Base-by-base conservation (phyloP, 1,284 basidiomycete genomes). In the Caloboletus firmus region DNA sequence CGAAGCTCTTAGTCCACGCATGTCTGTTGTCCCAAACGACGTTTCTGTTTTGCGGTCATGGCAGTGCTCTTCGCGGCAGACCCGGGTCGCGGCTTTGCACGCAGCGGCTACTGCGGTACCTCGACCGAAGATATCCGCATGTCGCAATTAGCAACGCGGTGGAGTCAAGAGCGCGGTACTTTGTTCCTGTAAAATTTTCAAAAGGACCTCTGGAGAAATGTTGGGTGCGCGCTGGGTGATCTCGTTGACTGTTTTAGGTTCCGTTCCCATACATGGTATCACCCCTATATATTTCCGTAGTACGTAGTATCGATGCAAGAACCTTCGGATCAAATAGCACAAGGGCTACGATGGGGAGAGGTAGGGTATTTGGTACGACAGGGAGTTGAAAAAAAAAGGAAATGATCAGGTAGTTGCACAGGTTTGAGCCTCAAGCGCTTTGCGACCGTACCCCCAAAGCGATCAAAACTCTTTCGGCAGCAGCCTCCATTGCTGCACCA, bases 401-500 rank as follows among this genome's bases (percentile, higher is more conserved):
- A 31, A 17, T 15, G 10, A 31, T 8, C 18, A 49, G 18, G n/a
- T 7, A n/a, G 30, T 37, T 15, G 22, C 4, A 8, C 34, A 12
- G n/a, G 28, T 11, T 37, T 26, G 42, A 41, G 26, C 28, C 12
- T 49, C 60, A 50, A 42, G n/a, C 13, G 1, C 40, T 34, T 39
- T n/a, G 36, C 31, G 30, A 45, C 17, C 8, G 32, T 26, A 50
- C 28, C 3, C 32, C 32, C 45, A 63, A 45, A 47, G 60, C 62
- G 13, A 53, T 48, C 39, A 67, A 40, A 32, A 67, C 68, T 3
- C 4, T 35, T 41, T 45, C 20, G 22, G 66, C 62, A 6, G 69
- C 66, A 9, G 24, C 50, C 24, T 71, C 66, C 65, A 54, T 67
- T 13, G 66, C 66, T 37, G 53, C 54, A 24, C 54, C 52, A n/a